Base-by-base conservation (phyloP, 306 rosid genomes). In the Crotalaria pallida region DNA sequence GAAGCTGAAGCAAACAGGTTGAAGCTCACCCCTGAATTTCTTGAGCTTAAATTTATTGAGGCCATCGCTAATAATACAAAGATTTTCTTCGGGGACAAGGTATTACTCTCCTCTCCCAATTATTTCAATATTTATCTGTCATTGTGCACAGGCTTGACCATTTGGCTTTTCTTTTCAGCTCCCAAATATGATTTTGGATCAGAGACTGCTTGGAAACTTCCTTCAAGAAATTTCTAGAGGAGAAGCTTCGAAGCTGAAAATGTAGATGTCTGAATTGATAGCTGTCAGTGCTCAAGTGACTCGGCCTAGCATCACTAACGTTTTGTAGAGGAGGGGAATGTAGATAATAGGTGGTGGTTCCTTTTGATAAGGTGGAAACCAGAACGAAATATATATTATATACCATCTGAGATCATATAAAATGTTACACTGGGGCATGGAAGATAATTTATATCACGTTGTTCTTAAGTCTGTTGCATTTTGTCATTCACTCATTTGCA, bases 41-140 rank as follows among this genome's bases (percentile, higher is more conserved):
- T 94, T 3, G 89, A 94, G 89, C 95, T 94, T 2, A 88, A 63
- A 69, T 94, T 87, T 59, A 91, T 91, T 0, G 88, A 94, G 72
- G 87, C 96, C 76, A 87, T 94, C 24, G 90, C 98, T 62, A 80
- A 82, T 65, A 88, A 94, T 38, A 91, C 97, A 1, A 88, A 91
- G 72, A 94, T 94, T 69, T 94, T 94, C 92, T 94, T 94, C 26
- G 98, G 98, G 19, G 96, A 94, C 31, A 94, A 94, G 98, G 98
- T 85, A 69, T 51, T 70, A 22, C 62, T 62, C 23, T 48, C 44
- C 10, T 64, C 58, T 41, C 64, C 19, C 16, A 40, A 19, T 22
- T 78, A 53, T 45, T 31, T 67, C 22, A 10, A 22, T 51, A 15
- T 51, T 55, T 23, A 24, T 38, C 6, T 36, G 10, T 15, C 22